phyloP scores from a whole-genome alignment of 2,329 filamentous ascomycete genomes.

The Talaromyces sp. region DNA sequence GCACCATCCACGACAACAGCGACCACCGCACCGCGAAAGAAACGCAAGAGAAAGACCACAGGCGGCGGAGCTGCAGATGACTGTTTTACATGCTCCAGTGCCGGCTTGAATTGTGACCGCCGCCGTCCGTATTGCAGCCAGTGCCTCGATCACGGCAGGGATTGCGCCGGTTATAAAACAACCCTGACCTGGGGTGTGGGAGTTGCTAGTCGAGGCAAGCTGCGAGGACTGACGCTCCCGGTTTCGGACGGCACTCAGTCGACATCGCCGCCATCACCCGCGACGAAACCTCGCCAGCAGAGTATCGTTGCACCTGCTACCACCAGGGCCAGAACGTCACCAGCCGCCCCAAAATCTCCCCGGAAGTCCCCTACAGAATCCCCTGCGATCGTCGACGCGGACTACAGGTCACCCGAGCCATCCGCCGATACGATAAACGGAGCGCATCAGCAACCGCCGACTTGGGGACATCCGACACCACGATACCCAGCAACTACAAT shows the following conservation, averaged over 20 bases:
- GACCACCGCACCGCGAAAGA: conserved; percentile 53
- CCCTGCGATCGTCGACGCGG: neutral
- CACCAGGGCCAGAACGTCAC: neutral
- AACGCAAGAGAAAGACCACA: conserved; percentile 75
- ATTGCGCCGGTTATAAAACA: conserved; percentile 95
- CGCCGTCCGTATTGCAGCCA: conserved; percentile 91
- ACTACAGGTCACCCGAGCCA: neutral
- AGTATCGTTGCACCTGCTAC: neutral
- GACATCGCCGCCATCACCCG: neutral
- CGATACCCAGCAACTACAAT: neutral
- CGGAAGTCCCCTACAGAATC: neutral
- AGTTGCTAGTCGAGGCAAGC: conserved; percentile 90
- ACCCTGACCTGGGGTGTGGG: conserved; percentile 95
- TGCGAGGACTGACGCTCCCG: conserved; percentile 78
- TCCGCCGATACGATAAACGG: neutral
- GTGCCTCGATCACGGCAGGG: conserved; percentile 85
- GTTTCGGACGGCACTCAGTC: conserved; percentile 47
- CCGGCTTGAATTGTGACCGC: conserved; percentile 81
- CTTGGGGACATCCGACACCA: neutral
- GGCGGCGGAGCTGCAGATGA: conserved; percentile 89
- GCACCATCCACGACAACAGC: conserved; percentile 27
- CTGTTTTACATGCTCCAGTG: conserved; percentile 89
- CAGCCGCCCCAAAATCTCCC: neutral
- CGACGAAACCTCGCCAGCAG: conserved; percentile 13
- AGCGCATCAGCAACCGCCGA: neutral